Percentiles rank a stretch among this genome's conserved stretches.
Evolutionary conservation across 768 basidiomycete species (phyloP).

Genomic region (Dacryopinax spathularia): DNA sequence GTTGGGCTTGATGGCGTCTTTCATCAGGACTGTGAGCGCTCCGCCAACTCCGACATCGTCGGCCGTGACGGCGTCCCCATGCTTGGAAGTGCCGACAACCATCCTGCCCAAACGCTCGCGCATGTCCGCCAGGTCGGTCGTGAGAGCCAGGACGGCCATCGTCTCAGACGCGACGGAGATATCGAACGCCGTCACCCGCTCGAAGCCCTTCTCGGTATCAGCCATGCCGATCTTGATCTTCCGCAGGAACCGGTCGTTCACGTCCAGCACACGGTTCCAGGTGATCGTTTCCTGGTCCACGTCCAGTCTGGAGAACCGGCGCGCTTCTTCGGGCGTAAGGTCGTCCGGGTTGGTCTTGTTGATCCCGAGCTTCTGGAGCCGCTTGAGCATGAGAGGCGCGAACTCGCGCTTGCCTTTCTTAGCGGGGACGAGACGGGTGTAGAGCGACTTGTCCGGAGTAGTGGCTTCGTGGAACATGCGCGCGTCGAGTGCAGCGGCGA

Average conservation of each 20-base stretch:
- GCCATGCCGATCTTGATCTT: slow-evolving; percentile 88
- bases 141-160: slow-evolving; percentile 93
- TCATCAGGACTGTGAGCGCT: slow-evolving; percentile 91
- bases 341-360: slow-evolving; percentile 85
- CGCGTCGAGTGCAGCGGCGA: slow-evolving; percentile 92
- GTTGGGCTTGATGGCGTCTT: slow-evolving; percentile 98
- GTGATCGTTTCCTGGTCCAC: slow-evolving; percentile 84
- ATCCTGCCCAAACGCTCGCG: slow-evolving; percentile 81
- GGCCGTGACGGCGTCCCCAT: slow-evolving; percentile 82
- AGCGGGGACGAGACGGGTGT: slow-evolving; percentile 76
- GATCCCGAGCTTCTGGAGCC: slow-evolving; percentile 88
- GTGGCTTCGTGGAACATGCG: slow-evolving; percentile 97
- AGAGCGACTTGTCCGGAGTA: slow-evolving; percentile 88
- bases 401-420: slow-evolving; percentile 94
- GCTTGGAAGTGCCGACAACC: slow-evolving; percentile 90
- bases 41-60: slow-evolving; percentile 94
- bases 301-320: slow-evolving; percentile 79
- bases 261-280: slow-evolving; percentile 95
- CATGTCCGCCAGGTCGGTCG: slow-evolving; percentile 83
- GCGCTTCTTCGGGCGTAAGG: slow-evolving; percentile 83
- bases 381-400: slow-evolving; percentile 90
- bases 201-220: slow-evolving; percentile 75
- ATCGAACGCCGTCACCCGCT: slow-evolving; percentile 84
- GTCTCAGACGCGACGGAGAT: slow-evolving; percentile 94
- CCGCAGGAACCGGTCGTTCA: slow-evolving; percentile 92